Conservation (phyloP, 805 yeast species). For the Debaryomyces prosopidis region DNA sequence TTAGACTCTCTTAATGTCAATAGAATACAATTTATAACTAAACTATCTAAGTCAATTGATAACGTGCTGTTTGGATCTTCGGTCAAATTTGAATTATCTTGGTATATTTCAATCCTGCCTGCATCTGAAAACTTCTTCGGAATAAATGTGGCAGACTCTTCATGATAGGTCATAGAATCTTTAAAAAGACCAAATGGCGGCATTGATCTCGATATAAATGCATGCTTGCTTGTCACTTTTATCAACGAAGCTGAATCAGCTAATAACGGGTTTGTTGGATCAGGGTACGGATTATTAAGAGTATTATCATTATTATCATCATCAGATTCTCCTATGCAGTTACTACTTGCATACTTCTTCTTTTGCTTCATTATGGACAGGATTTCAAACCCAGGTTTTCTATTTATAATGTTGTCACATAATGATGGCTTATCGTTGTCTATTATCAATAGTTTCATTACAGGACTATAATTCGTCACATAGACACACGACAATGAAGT, state of each 20-base stretch:
- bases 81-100: constrained; percentile 17
- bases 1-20: constrained; percentile 33
- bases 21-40: constrained; percentile 31
- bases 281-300: constrained; percentile 31
- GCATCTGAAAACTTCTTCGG: constrained; percentile 40
- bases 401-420: constrained; percentile 35
- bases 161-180: constrained; percentile 26
- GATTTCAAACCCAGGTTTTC: constrained; percentile 24
- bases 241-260: constrained; percentile 7
- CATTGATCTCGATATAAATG: constrained; percentile 24
- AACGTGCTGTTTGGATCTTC: constrained; percentile 22
- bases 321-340: not conserved
- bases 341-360: not conserved
- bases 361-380: constrained; percentile 16
- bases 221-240: not conserved
- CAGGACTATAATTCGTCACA: constrained; percentile 30
- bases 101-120: constrained; percentile 37
- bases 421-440: constrained; percentile 37
- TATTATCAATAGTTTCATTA: constrained; percentile 31
- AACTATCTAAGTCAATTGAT: constrained; percentile 31
- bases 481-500: constrained; percentile 32
- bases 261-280: constrained; percentile 23
- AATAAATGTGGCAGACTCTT: constrained; percentile 13
- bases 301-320: not conserved
- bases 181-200: constrained; percentile 42